These are phyloP conservation scores for Ceratocystis lukuohia DNA, from an alignment of 2,329 filamentous ascomycete species.

Conservation along the genomic window DNA sequence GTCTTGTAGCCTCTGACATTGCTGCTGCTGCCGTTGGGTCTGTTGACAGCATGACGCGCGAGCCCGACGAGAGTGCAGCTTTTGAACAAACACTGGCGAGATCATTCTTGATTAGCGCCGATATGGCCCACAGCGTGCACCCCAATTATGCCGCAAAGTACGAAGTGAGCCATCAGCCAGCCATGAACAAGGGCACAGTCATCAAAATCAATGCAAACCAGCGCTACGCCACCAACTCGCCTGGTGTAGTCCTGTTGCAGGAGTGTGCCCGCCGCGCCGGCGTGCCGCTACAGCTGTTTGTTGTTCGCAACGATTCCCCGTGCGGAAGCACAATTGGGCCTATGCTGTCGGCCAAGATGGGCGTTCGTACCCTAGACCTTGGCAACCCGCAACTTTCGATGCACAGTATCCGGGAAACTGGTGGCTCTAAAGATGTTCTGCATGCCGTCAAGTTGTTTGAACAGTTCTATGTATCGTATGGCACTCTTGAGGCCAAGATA, in stretches of 20 bases:
- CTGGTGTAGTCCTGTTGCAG: conserved; percentile 83
- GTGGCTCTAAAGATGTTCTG: conserved; percentile 75
- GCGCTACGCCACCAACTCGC: conserved; percentile 90
- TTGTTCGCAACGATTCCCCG: conserved; percentile 86
- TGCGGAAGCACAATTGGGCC: conserved; percentile 96
- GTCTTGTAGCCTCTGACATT: conserved; percentile 61
- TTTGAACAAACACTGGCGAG: conserved; percentile 86
- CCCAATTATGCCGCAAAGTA: conserved; percentile 92
- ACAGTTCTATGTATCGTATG: conserved; percentile 74
- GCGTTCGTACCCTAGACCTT: conserved; percentile 77
- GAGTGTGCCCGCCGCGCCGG: conserved; percentile 62
- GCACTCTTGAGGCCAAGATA: conserved; percentile 69
- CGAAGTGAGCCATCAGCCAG: conserved; percentile 76
- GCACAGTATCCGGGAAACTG: conserved; percentile 93
- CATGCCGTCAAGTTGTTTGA: conserved; percentile 76
- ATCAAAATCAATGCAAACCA: conserved; percentile 98
- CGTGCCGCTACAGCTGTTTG: conserved; percentile 87
- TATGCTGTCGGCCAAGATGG: conserved; percentile 81
- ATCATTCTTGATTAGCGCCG: conserved; percentile 87
- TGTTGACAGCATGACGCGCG: conserved; percentile 44
- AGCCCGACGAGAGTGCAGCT: conserved; percentile 57
- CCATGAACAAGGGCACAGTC: conserved; percentile 92
- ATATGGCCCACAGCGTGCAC: conserved; percentile 95
- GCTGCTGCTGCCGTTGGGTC: conserved; percentile 38
- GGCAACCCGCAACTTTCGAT: conserved; percentile 92